Evolutionary conservation across 305 asterid genomes (phyloP).

Genomic region (Withania somnifera): DNA sequence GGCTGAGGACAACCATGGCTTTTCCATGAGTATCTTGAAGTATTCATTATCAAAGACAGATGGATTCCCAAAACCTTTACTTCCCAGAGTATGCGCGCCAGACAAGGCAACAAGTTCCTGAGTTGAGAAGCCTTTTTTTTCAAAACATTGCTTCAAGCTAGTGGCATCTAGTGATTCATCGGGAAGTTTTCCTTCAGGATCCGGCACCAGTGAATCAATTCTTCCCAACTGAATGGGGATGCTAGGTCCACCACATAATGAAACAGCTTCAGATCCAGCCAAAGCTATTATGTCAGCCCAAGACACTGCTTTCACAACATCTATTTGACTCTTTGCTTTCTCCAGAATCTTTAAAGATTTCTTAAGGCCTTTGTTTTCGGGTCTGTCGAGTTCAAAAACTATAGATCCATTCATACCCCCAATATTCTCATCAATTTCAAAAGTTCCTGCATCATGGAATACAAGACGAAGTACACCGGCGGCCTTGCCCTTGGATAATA

Average conservation of each 20-base stretch:
- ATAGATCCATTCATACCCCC: constrained; percentile 98
- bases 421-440: constrained; percentile 38
- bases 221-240: constrained; percentile 68
- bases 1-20: constrained; percentile 80
- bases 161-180: constrained; percentile 63
- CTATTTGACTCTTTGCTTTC: constrained; percentile 62
- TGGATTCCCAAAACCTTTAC: constrained; percentile 89
- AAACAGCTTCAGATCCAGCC: constrained; percentile 90
- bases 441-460: constrained; percentile 97
- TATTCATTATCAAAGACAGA: constrained; percentile 69
- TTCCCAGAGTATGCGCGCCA: constrained; percentile 89
- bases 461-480: constrained; percentile 87
- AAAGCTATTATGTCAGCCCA: constrained; percentile 91
- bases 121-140: constrained; percentile 71
- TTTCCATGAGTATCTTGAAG: constrained; percentile 69
- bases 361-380: constrained; percentile 69
- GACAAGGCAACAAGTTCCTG: constrained; percentile 86
- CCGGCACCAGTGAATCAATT: constrained; percentile 61
- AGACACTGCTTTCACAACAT: constrained; percentile 52
- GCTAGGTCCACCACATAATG: constrained; percentile 77
- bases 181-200: constrained; percentile 85
- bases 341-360: constrained; percentile 72
- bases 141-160: constrained; percentile 55
- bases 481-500: constrained; percentile 62
- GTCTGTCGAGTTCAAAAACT: constrained; percentile 74